These are phyloP conservation scores for Debaryomyces prosopidis DNA, from an alignment of 805 yeast species.

Conservation along the genomic window DNA sequence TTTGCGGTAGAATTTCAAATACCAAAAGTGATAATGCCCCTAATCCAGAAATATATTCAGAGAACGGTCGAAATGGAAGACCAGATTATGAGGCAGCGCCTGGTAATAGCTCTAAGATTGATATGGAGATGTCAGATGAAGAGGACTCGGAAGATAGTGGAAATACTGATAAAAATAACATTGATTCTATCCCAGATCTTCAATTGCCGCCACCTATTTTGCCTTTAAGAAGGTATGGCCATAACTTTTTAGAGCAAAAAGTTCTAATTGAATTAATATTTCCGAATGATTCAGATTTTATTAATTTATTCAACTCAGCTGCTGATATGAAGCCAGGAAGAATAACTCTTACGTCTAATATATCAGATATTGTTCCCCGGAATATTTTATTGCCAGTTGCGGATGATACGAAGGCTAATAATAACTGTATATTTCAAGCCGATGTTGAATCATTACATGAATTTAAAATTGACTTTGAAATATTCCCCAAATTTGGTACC, in stretches of 20 bases:
- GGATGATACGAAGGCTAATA: conserved; percentile 51
- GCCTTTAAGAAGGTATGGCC: conserved; percentile 92
- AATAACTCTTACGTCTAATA: conserved; percentile 74
- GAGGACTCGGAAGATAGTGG: conserved; percentile 43
- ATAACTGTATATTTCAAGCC: conserved; percentile 77
- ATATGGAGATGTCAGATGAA: conserved; percentile 27
- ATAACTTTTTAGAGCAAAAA: conserved; percentile 88
- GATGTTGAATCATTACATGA: conserved; percentile 62
- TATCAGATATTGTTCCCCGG: conserved; percentile 83
- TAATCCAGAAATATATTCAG: background rate
- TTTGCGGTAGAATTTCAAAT: background rate
- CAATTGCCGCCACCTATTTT: conserved; percentile 95
- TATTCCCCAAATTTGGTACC: conserved; percentile 94
- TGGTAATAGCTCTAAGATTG: background rate
- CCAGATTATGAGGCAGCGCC: background rate
- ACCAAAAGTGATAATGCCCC: background rate
- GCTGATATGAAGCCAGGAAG: conserved; percentile 67
- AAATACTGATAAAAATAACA: conserved; percentile 31
- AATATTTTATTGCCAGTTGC: conserved; percentile 78
- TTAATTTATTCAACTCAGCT: conserved; percentile 44
- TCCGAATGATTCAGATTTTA: conserved; percentile 47
- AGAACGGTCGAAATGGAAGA: background rate
- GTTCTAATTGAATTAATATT: conserved; percentile 78
- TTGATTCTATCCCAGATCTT: conserved; percentile 84
- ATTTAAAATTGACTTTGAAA: conserved; percentile 80